A percentile compares a stretch with the other conserved stretches of the same genome.
These are phyloP conservation scores for Aegilops umbellulata DNA, from an alignment of 176 grass and related monocot genomes.

Conservation along the genomic window DNA sequence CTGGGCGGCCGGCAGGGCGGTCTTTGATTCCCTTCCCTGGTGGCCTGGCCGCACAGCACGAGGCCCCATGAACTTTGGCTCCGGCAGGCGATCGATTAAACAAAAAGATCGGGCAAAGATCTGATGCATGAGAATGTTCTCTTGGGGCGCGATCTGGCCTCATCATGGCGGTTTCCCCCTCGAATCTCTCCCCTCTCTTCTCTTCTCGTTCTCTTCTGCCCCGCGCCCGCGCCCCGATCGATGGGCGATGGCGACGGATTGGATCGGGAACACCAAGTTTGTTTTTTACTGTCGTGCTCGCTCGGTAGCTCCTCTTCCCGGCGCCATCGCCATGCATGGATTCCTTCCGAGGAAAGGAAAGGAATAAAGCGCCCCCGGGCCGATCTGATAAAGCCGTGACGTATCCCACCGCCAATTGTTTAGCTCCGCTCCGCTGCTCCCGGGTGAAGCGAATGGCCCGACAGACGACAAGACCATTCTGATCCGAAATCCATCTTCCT, in stretches of 20 bases:
- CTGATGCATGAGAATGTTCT: constrained; percentile 65
- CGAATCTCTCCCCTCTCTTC: constrained; percentile 32
- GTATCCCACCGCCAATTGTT: constrained; percentile 23
- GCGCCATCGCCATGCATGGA: constrained; percentile 15
- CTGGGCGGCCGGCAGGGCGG: neutral
- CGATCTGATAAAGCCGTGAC: constrained; percentile 60
- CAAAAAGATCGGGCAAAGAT: constrained; percentile 51
- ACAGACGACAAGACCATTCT: neutral
- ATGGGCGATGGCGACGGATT: constrained; percentile 25
- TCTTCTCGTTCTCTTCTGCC: neutral
- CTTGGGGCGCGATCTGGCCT: constrained; percentile 6
- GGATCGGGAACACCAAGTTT: constrained; percentile 42
- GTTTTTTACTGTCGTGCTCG: constrained; percentile 28
- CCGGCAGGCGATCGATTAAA: constrained; percentile 42
- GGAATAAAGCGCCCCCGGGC: constrained; percentile 28
- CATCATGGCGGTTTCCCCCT: constrained; percentile 35
- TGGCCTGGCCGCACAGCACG: neutral
- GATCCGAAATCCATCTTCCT: neutral
- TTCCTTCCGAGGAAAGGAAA: constrained; percentile 33
- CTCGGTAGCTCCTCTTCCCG: constrained; percentile 22
- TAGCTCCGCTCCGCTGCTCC: neutral
- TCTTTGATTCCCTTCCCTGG: constrained; percentile 50
- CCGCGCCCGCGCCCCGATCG: constrained; percentile 16
- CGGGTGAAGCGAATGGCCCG: neutral
- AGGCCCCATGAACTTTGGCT: neutral